Percentiles rank a stretch among this genome's conserved stretches.
phyloP scores from a whole-genome alignment of 768 basidiomycete genomes.

The Cubamyces sp. region DNA sequence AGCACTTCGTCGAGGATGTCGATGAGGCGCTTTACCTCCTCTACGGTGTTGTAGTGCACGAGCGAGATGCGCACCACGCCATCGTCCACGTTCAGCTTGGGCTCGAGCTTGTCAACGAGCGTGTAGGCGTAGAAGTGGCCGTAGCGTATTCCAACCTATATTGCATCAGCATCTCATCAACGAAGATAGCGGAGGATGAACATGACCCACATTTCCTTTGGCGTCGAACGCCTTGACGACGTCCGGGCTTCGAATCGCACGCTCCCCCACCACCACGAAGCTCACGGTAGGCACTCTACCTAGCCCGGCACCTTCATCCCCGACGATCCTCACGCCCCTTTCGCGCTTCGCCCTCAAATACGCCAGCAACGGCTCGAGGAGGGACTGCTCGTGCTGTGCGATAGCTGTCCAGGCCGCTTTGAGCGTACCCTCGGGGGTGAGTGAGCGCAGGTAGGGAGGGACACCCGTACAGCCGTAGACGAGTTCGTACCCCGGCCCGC shows the following conservation, averaged over 20 bases:
- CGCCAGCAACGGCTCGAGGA: slow-evolving; percentile 56
- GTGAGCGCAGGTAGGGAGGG: slow-evolving; percentile 62
- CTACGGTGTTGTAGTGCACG: slow-evolving; percentile 79
- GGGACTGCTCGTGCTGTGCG: slow-evolving; percentile 59
- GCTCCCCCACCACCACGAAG: slow-evolving; percentile 68
- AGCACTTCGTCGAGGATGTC: slow-evolving; percentile 56
- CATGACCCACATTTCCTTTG: slow-evolving; percentile 55
- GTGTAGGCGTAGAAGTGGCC: slow-evolving; percentile 82
- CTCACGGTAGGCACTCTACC: slow-evolving; percentile 68
- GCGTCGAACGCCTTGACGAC: slow-evolving; percentile 68
- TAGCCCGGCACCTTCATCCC: slow-evolving; percentile 50
- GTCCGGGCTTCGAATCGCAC: slow-evolving; percentile 59
- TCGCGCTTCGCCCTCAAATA: slow-evolving; percentile 56
- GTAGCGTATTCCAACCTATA: slow-evolving; percentile 74
- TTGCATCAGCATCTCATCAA: not conserved
- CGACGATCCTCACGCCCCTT: slow-evolving; percentile 70
- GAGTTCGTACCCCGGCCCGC: slow-evolving; percentile 76
- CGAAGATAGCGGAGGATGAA: no score
- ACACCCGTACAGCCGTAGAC: slow-evolving; percentile 64
- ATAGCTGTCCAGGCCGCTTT: slow-evolving; percentile 59
- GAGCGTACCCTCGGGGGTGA: slow-evolving; percentile 50
- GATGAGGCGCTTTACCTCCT: slow-evolving; percentile 68
- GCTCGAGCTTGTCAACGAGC: slow-evolving; percentile 53
- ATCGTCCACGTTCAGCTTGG: slow-evolving; percentile 62
- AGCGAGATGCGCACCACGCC: slow-evolving; percentile 76